Conservation (phyloP, 2,329 filamentous ascomycete species). For the Gremmenia infestans region DNA sequence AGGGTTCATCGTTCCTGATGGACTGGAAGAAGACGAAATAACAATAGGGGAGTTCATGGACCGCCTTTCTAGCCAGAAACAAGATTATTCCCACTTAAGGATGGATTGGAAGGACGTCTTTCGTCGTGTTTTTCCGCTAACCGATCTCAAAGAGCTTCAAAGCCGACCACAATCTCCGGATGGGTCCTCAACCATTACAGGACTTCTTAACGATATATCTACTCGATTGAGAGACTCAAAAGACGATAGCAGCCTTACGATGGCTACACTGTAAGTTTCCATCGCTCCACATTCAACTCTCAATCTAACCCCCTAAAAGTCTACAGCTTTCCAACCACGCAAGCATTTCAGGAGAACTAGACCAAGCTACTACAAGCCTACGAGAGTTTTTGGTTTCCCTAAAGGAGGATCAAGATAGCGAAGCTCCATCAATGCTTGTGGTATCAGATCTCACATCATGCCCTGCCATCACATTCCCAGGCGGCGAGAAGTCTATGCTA, state of each 20-base stretch:
- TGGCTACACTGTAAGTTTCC: slow-evolving; percentile 16
- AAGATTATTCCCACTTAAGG: slow-evolving; percentile 13
- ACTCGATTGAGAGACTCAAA: slow-evolving; percentile 12
- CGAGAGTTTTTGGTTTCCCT: slow-evolving; percentile 20
- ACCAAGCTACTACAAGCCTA: slow-evolving; percentile 19
- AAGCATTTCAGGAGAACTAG: slow-evolving; percentile 22
- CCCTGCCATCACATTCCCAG: slow-evolving; percentile 10
- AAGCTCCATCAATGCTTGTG: slow-evolving; percentile 12
- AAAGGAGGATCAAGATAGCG: slow-evolving; percentile 8
- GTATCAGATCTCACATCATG: slow-evolving; percentile 18
- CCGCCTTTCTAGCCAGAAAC: neutral
- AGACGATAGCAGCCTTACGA: slow-evolving; percentile 10
- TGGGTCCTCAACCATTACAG: slow-evolving; percentile 5
- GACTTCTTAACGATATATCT: slow-evolving; percentile 9
- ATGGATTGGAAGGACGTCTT: slow-evolving; percentile 20
- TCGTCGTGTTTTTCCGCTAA: slow-evolving; percentile 7
- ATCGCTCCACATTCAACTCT: neutral
- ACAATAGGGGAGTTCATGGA: neutral
- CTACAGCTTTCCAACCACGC: slow-evolving; percentile 20
- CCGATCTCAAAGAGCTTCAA: neutral
- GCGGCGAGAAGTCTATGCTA: neutral
- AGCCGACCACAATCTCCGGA: neutral
- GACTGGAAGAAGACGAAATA: slow-evolving; percentile 3
- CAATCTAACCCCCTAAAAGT: slow-evolving; percentile 13
- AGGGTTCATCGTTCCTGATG: slow-evolving; percentile 27